Percentiles rank a stretch among this genome's conserved stretches.
Evolutionary conservation across 2,329 filamentous ascomycete genomes (phyloP).

Genomic region (Penicillium frequentans): DNA sequence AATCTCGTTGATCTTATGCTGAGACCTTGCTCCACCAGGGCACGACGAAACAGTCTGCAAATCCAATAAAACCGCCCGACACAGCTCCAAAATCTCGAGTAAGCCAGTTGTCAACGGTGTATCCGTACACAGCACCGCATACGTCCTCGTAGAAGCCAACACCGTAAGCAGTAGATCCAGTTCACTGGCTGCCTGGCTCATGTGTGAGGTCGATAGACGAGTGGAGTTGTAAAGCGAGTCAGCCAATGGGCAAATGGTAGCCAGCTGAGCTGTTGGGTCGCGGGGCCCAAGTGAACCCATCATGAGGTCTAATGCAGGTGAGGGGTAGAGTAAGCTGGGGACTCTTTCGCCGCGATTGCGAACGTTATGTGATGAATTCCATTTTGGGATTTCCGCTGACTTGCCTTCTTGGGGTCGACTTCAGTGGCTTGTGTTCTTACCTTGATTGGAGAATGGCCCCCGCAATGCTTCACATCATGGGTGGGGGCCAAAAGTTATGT

Average conservation of each 20-base stretch:
- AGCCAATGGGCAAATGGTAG: slow-evolving; percentile 10
- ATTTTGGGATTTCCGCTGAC: neutral
- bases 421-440: too few species aligned
- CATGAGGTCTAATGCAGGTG: neutral
- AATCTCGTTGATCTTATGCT: slow-evolving; percentile 10
- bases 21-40: neutral
- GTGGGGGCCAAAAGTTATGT: too few species aligned
- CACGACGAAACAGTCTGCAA: slow-evolving; percentile 9
- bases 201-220: slow-evolving; percentile 5
- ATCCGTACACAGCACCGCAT: neutral
- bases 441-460: too few species aligned
- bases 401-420: neutral
- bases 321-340: neutral
- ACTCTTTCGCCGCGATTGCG: neutral
- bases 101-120: neutral
- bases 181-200: slow-evolving; percentile 15
- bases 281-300: neutral
- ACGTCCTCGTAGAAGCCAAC: slow-evolving; percentile 1
- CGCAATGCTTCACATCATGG: too few species aligned
- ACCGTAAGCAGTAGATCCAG: slow-evolving; percentile 11
- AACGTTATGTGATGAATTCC: too few species aligned
- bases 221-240: slow-evolving; percentile 15
- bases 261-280: neutral
- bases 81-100: slow-evolving; percentile 3
- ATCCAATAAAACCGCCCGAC: slow-evolving; percentile 7